Evolutionary conservation across 73 alveolate species (phyloP).

Genomic region (Breviolum minutum): DNA sequence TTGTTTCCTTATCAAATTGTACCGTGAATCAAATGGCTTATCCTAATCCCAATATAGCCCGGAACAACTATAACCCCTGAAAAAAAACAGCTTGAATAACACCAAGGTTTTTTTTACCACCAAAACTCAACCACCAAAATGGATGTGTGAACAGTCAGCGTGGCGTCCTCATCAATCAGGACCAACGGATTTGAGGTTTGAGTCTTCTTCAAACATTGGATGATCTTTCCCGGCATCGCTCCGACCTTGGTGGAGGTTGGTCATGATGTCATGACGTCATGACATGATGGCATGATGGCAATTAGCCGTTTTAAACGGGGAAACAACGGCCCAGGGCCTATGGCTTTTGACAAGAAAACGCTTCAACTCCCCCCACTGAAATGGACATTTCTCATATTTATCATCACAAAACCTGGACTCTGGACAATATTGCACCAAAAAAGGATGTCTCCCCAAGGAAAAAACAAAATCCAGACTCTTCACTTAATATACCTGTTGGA

Average conservation of each 20-base stretch:
- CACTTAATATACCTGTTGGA: not conserved
- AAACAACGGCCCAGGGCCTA: not conserved
- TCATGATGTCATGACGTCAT: no score
- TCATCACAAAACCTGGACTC: no score
- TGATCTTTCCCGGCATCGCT: slow-evolving; percentile 98
- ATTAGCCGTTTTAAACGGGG: no score
- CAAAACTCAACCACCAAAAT: not conserved
- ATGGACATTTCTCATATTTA: no score
- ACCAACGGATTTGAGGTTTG: slow-evolving; percentile 97
- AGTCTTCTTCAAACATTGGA: slow-evolving; percentile 96
- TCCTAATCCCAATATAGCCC: no score
- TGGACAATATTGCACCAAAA: no score
- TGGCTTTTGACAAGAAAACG: not conserved
- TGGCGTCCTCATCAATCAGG: slow-evolving; percentile 97
- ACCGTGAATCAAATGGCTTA: no score
- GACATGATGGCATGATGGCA: no score
- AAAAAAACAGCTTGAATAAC: no score
- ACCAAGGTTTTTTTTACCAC: not conserved
- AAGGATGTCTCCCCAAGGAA: not conserved
- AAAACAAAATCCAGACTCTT: not conserved
- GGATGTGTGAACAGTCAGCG: not conserved
- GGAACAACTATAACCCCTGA: no score
- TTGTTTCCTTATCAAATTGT: no score
- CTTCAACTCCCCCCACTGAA: not conserved
- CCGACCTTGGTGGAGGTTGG: no score